These are phyloP conservation scores for Yamadazyma jaroonii DNA, from an alignment of 1,139 yeast genomes.

Conservation along the genomic window DNA sequence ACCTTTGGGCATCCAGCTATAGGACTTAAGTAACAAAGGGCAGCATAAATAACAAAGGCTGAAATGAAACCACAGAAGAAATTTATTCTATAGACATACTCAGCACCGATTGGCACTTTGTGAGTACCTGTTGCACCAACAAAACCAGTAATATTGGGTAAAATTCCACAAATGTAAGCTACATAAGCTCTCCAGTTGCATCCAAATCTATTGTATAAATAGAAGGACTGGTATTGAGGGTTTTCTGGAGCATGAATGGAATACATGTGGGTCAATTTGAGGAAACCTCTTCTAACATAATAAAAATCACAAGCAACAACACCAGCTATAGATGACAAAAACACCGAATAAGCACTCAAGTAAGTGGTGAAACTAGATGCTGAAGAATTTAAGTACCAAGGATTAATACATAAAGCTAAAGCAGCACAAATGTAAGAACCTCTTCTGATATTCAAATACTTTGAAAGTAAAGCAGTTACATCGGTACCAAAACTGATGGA, in stretches of 20 bases:
- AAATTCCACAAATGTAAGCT: constrained; percentile 71
- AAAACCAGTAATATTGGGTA: constrained; percentile 85
- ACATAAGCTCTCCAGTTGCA: constrained; percentile 78
- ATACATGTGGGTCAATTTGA: constrained; percentile 64
- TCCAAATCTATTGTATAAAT: constrained; percentile 63
- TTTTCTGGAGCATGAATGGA: constrained; percentile 36
- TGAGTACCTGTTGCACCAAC: constrained; percentile 73
- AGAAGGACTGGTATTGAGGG: constrained; percentile 33
- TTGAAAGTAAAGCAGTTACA: constrained; percentile 78
- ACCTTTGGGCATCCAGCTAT: constrained; percentile 55
- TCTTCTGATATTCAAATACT: constrained; percentile 76
- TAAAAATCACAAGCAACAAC: constrained; percentile 76
- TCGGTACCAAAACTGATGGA: constrained; percentile 91
- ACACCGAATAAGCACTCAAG: constrained; percentile 81
- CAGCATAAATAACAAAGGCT: constrained; percentile 50
- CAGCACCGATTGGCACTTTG: constrained; percentile 76
- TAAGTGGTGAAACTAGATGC: constrained; percentile 81
- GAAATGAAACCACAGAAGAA: constrained; percentile 72
- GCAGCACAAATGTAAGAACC: constrained; percentile 79
- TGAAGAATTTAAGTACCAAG: constrained; percentile 80
- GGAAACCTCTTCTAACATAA: constrained; percentile 69
- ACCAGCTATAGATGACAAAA: constrained; percentile 85
- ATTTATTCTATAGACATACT: constrained; percentile 65
- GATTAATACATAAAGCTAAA: constrained; percentile 76
- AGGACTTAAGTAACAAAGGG: constrained; percentile 55